Evolutionary conservation across 805 yeast genomes (phyloP), one percentile per base, ranked within the genome.

Genomic region (Cyberlindnera samutprakarnensis): DNA sequence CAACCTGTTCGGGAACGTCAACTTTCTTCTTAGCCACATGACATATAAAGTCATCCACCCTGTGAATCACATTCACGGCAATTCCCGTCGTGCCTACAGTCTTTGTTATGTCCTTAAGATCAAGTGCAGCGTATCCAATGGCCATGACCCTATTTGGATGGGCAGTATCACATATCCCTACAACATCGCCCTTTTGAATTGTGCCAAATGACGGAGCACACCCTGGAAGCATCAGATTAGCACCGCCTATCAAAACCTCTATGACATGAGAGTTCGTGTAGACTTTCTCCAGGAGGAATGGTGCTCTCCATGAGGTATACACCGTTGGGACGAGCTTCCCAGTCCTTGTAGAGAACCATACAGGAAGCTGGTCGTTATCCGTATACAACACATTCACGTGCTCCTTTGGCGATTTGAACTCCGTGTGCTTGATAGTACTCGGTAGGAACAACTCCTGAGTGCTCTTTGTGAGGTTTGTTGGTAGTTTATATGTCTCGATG

Each of bases 181-280:
- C 95, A 4, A 84, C 49, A 0, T 66, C 47, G 1, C 86, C 94
- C 28, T 56, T 57, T 3, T 41, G 45, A 5, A 70, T 62, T 5
- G 66, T 43, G 1, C 42, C 27, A 44, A 81, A 77, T 0, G 76
- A 76, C 4, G 71, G 72, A 4, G 70, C 57, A 6, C 70, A 55
- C 2, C 94, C 94, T 3, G 87, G 82, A 21, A 80, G 61, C 87
- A 82, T 81, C 40, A 83, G 56, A 45, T 82, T 71, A 0, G 97
- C 96, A 10, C 96, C 96, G 36, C 72, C 73, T 20, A 66, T 59
- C n/a, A 87, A 57, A 10, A 74, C 72, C 30, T 70, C 78, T 13
- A 90, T 66, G 2, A 90, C 95, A 43, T 68, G 72, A 10, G 72
- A 71, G 50, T 84, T 87, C 0, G 96, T 88, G 36, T 62, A 57